phyloP scores from a whole-genome alignment of 2,329 filamentous ascomycete genomes.

The Chaetomium sp. region DNA sequence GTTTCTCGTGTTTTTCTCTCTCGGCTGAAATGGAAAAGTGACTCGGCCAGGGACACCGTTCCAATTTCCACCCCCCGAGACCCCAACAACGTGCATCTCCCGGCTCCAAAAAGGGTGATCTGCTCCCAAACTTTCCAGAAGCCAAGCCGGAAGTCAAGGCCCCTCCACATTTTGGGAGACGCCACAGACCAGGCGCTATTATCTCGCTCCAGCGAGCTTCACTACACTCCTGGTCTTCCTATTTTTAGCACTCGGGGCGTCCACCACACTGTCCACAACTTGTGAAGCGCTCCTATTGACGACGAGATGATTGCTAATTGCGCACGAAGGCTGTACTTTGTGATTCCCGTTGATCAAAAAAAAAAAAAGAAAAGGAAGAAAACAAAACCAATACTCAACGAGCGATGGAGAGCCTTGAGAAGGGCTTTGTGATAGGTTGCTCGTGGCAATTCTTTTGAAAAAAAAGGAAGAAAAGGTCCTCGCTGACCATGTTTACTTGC shows the following conservation, averaged over 20 bases:
- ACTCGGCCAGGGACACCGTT: neutral
- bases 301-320: neutral
- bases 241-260: constrained; percentile 9
- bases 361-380: too few species aligned
- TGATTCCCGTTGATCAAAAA: too few species aligned
- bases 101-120: constrained; percentile 1
- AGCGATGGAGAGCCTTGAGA: too few species aligned
- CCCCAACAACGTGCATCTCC: neutral
- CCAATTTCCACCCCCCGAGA: neutral
- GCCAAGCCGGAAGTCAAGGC: constrained; percentile 13
- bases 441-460: too few species aligned
- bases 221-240: neutral
- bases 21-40: constrained; percentile 8
- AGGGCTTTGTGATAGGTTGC: too few species aligned
- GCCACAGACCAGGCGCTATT: neutral
- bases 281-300: neutral
- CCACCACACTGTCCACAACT: neutral
- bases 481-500: too few species aligned
- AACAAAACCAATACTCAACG: too few species aligned
- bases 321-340: neutral
- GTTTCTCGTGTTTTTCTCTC: constrained; percentile 11
- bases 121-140: neutral
- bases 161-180: constrained; percentile 6
- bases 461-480: too few species aligned
- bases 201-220: neutral